Evolutionary conservation across 345 rosid genomes (phyloP).

Genomic region (Salix arbutifolia): DNA sequence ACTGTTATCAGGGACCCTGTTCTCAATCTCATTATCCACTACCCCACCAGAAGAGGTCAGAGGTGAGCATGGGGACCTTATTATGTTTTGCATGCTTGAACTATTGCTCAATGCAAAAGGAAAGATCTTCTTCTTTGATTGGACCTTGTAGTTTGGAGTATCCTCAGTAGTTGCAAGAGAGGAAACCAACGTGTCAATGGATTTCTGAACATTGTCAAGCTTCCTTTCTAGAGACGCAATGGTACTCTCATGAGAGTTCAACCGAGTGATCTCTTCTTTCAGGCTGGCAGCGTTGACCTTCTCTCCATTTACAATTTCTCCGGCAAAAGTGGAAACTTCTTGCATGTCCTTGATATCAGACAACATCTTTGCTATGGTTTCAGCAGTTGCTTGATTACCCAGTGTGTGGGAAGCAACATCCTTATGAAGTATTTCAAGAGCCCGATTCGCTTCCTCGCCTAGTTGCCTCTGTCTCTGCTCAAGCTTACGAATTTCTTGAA

Average conservation of each 20-base stretch:
- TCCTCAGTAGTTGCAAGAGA: conserved; percentile 50
- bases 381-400: conserved; percentile 79
- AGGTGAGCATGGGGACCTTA: conserved; percentile 82
- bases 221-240: conserved; percentile 73
- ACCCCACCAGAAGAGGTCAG: conserved; percentile 56
- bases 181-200: conserved; percentile 69
- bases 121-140: conserved; percentile 60
- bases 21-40: conserved; percentile 54
- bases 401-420: conserved; percentile 75
- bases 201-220: conserved; percentile 83
- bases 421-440: conserved; percentile 87
- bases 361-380: conserved; percentile 70
- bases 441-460: conserved; percentile 87
- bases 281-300: conserved; percentile 36
- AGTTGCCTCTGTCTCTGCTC: conserved; percentile 80
- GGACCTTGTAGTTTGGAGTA: conserved; percentile 52
- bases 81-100: conserved; percentile 70
- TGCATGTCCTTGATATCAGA: conserved; percentile 83
- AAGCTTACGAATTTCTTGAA: conserved; percentile 77
- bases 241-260: conserved; percentile 65
- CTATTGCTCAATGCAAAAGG: conserved; percentile 69
- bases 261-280: conserved; percentile 74
- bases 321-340: conserved; percentile 44
- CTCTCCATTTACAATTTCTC: conserved; percentile 49
- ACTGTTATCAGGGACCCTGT: conserved; percentile 62